Evolutionary conservation across 139 green algal species (phyloP), one percentile per base, ranked within the genome.

Genomic region (Volvox reticuliferus): DNA sequence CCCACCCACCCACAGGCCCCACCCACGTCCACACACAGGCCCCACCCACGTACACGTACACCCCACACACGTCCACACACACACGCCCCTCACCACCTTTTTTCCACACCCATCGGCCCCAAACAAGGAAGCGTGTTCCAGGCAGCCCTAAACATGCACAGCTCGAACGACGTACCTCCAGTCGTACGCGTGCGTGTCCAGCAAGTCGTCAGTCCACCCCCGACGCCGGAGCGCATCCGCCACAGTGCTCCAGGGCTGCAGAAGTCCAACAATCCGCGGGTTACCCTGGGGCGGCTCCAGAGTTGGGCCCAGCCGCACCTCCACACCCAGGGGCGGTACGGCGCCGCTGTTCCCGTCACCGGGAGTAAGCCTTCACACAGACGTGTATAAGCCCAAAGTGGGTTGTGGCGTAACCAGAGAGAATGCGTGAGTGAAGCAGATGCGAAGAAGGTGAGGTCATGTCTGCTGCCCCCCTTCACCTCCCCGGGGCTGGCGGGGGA

Each of bases 161-260:
- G 5, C 9, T 5, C 44, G 9, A 30, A 79, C 28, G 36, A 19
- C 50, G 0, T 35, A 91, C 87, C 87, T 91, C 76, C 76, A 91
- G 33, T 91, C 87, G 76, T 91, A 91, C 17, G 75, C 5, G 37
- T 85, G 75, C 61, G 35, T 17, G 24, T 78, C 55, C 18, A 91
- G 33, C 61, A 55, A 35, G 24, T 86, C 87, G 26, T 79, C 76
- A 0, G 16, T 35, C 87, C 87, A 91, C 1, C 87, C 87, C 76
- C 30, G 76, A 62, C 24, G 37, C 55, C 61, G 32, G 32, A 91
- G 87, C 37, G 26, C 44, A 9, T 6, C 0, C 0, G 17, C 50
- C 22, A 91, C 19, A 14, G 76, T 20, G 87, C 32, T 79, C 76
- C 76, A 86, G 12, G 76, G 76, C 17, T 19, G 28, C 3, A 77